Evolutionary conservation across 495 filamentous ascomycete species (phyloP), one percentile per base, ranked within the genome.

Genomic region (Massariosphaeria phaeospora): DNA sequence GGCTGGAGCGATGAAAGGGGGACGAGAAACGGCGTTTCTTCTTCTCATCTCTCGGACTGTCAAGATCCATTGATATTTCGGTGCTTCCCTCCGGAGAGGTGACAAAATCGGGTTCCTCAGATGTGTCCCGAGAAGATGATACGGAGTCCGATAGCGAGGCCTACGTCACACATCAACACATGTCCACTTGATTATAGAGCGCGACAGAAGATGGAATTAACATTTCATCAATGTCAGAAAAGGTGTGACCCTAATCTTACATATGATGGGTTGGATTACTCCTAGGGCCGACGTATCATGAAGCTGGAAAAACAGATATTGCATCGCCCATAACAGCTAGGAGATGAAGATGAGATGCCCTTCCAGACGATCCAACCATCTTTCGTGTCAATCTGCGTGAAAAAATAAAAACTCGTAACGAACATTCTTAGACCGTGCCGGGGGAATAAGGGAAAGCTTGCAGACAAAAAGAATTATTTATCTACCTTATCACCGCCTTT

Each of bases 401-500:
- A 49, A 27, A 25, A 26, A 57, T 39, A 35, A 42, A 41, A 41
- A 46, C n/a, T 43, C 36, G 29, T 43, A 49, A 41, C 13, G 27
- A 61, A 48, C 35, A 53, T 46, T 35, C 34, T 58, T 26, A 25
- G 20, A 17, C 23, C 40, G 48, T 49, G 23, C 15, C 20, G 30
- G 27, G 45, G 56, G 27, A 52, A 33, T 21, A 35, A 15, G 7
- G 41, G 42, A 29, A 36, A 50, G 27, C 25, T 11, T 26, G 44
- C 38, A 41, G 21, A 35, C 4, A 44, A 29, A 52, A 23, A 71
- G 77, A 72, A 76, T 79, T 59, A 77, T 72, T 72, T 67, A 65
- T 91, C 86, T 43, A 65, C 65, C 24, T 72, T 72, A 60, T 84
- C 83, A 33, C 75, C 75, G 56, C 66, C 76, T 50, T 81, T 79